Evolutionary conservation across 2,329 filamentous ascomycete genomes (phyloP).

Genomic region (Rhexocercosporidium sp.): DNA sequence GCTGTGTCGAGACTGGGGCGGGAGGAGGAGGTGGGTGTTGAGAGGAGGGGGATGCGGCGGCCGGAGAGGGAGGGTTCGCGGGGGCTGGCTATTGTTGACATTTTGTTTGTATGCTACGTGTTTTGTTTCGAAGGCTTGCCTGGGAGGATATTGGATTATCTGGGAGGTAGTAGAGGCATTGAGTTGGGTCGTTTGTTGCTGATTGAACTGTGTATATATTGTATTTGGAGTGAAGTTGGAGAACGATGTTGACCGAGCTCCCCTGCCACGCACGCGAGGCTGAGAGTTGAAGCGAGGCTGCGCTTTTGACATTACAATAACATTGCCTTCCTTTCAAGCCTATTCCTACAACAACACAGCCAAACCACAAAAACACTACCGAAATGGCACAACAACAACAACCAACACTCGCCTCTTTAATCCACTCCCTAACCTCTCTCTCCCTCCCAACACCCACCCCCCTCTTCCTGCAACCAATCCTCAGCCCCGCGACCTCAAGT

Average conservation of each 20-base stretch:
- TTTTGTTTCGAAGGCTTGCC: neutral
- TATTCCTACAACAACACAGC: neutral
- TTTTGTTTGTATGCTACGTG: slow-evolving; percentile 38
- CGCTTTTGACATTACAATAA: neutral
- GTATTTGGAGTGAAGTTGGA: too few relatives aligned
- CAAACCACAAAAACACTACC: neutral
- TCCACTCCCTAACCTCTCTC: slow-evolving; percentile 26
- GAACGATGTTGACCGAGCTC: slow-evolving; percentile 16
- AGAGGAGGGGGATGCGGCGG: slow-evolving; percentile 60
- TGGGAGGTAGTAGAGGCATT: neutral
- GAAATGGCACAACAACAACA: slow-evolving; percentile 15
- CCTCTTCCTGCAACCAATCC: slow-evolving; percentile 34
- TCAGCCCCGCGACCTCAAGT: slow-evolving; percentile 19
- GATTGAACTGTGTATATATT: neutral
- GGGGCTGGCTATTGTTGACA: slow-evolving; percentile 70
- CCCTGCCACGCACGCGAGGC: slow-evolving; percentile 26
- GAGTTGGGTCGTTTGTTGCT: neutral
- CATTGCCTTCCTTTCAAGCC: neutral
- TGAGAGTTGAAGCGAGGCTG: slow-evolving; percentile 29
- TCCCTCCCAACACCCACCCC: slow-evolving; percentile 30
- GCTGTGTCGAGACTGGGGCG: slow-evolving; percentile 74
- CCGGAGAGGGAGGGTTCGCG: slow-evolving; percentile 63
- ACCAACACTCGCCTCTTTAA: slow-evolving; percentile 32
- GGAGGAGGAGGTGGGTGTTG: slow-evolving; percentile 74
- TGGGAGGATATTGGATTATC: too few relatives aligned